phyloP scores from a whole-genome alignment of 192 early-diverging fungal species.

The Coemansia reversa region DNA sequence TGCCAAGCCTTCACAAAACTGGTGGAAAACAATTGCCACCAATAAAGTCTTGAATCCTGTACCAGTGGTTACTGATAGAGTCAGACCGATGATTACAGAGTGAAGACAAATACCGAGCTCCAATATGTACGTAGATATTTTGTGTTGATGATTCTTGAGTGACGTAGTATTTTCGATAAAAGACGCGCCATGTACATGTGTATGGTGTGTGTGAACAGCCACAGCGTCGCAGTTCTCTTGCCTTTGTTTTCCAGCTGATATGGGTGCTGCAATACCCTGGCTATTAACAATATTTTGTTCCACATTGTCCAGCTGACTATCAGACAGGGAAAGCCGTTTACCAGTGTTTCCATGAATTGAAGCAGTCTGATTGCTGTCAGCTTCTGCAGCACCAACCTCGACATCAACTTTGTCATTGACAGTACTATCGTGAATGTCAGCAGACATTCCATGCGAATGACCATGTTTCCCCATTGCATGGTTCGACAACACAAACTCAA shows the following conservation, averaged over 20 bases:
- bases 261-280: background rate
- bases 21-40: slow-evolving; percentile 69
- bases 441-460: slow-evolving; percentile 27
- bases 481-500: slow-evolving; percentile 59
- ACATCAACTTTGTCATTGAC: background rate
- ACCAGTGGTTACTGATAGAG: slow-evolving; percentile 58
- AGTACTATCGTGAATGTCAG: slow-evolving; percentile 9
- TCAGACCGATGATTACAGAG: slow-evolving; percentile 74
- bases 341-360: background rate
- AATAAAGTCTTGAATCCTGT: slow-evolving; percentile 60
- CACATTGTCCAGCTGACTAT: slow-evolving; percentile 1
- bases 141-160: slow-evolving; percentile 11
- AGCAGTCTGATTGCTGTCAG: slow-evolving; percentile 13
- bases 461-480: slow-evolving; percentile 44
- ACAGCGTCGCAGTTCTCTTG: slow-evolving; percentile 40
- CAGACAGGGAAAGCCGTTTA: background rate
- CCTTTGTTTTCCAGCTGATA: background rate
- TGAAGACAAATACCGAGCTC: slow-evolving; percentile 77
- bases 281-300: too few relatives aligned
- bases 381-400: background rate
- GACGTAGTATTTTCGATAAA: slow-evolving; percentile 15
- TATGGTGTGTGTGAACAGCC: slow-evolving; percentile 52
- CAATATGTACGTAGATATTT: slow-evolving; percentile 65
- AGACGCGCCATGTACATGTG: slow-evolving; percentile 48
- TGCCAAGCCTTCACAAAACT: slow-evolving; percentile 78